These are phyloP conservation scores for Dionaea muscipula DNA, from an alignment of 179 eudicot species.

Conservation along the genomic window DNA sequence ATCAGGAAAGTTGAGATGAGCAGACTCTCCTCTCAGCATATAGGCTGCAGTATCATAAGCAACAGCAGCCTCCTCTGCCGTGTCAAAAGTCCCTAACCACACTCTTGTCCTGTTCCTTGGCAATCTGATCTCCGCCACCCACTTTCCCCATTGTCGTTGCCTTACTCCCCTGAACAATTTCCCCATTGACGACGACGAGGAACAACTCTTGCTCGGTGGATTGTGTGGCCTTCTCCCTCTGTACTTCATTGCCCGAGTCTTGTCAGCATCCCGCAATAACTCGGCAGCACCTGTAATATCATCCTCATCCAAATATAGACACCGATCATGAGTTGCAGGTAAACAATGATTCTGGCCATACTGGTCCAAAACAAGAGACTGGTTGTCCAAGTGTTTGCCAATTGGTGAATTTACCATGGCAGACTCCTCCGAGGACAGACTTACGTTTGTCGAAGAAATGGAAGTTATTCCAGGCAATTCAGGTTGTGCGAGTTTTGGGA, in stretches of 20 bases:
- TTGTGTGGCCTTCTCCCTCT: conserved; percentile 19
- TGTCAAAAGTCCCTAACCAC: conserved; percentile 85
- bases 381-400: background rate
- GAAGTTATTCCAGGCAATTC: background rate
- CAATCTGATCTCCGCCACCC: conserved; percentile 85
- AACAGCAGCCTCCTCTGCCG: conserved; percentile 81
- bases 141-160: conserved; percentile 97
- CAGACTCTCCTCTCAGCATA: conserved; percentile 72
- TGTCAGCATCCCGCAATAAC: conserved; percentile 37
- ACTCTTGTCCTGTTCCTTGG: conserved; percentile 80
- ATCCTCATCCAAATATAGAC: conserved; percentile 27
- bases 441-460: background rate
- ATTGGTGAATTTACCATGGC: background rate
- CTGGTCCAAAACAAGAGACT: background rate
- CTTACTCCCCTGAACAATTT: conserved; percentile 81
- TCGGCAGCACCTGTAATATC: conserved; percentile 22
- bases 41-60: conserved; percentile 93
- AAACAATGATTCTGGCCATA: background rate
- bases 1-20: conserved; percentile 76
- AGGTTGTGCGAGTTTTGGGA: background rate
- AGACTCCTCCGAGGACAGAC: background rate
- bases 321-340: conserved; percentile 3
- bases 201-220: conserved; percentile 1
- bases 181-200: conserved; percentile 15
- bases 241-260: conserved; percentile 60